phyloP scores from a whole-genome alignment of 768 basidiomycete species.

The Cyclocybe aegerita region DNA sequence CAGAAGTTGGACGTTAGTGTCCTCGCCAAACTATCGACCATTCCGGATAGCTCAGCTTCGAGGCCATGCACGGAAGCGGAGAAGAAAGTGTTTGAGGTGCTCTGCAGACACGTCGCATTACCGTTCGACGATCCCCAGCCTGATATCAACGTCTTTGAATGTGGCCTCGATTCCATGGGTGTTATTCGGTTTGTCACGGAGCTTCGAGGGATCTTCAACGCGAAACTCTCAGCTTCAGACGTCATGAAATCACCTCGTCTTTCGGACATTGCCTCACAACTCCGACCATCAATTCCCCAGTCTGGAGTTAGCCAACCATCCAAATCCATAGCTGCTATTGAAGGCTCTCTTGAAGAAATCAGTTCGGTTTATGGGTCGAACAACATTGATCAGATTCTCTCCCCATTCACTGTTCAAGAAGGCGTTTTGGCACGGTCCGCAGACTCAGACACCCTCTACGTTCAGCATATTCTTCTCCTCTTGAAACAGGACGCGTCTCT shows the following conservation, averaged over 20 bases:
- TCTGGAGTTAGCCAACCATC: no score
- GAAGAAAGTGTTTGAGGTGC: slow-evolving; percentile 19
- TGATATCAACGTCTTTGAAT: slow-evolving; percentile 29
- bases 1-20: slow-evolving; percentile 21
- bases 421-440: slow-evolving; percentile 43
- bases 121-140: slow-evolving; percentile 15
- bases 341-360: slow-evolving; percentile 9
- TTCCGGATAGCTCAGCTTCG: slow-evolving; percentile 1
- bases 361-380: slow-evolving; percentile 10
- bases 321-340: background rate
- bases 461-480: slow-evolving; percentile 41
- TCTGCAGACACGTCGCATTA: slow-evolving; percentile 20
- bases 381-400: slow-evolving; percentile 29
- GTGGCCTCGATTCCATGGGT: slow-evolving; percentile 30
- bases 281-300: background rate
- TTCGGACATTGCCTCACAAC: slow-evolving; percentile 19
- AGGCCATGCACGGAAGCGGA: slow-evolving; percentile 16
- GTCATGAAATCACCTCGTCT: slow-evolving; percentile 29
- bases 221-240: slow-evolving; percentile 22
- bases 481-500: slow-evolving; percentile 21
- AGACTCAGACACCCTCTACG: slow-evolving; percentile 36
- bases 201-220: slow-evolving; percentile 19
- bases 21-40: slow-evolving; percentile 20
- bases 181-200: slow-evolving; percentile 26
- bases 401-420: slow-evolving; percentile 47